Evolutionary conservation across 495 filamentous ascomycete genomes (phyloP).

Genomic region (Pyrenula aspistea): DNA sequence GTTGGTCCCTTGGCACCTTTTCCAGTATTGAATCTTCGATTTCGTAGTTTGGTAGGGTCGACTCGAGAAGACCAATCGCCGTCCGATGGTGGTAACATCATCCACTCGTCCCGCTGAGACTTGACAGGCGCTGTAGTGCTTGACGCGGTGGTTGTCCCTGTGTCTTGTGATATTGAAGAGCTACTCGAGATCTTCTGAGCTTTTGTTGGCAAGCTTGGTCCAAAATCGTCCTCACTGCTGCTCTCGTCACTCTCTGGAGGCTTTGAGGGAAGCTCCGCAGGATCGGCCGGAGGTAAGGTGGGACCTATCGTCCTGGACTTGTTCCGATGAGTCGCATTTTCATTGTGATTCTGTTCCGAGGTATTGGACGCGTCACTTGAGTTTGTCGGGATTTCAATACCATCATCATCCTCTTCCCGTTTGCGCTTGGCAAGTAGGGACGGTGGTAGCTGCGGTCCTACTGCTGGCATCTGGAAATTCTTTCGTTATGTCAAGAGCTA

Average conservation of each 20-base stretch:
- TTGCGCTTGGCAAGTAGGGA: not conserved
- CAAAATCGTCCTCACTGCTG: slow-evolving; percentile 51
- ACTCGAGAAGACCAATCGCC: slow-evolving; percentile 51
- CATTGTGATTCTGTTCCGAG: not conserved
- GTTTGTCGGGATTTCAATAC: not conserved
- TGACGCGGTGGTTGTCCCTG: slow-evolving; percentile 14
- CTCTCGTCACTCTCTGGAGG: slow-evolving; percentile 24
- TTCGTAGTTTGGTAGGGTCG: slow-evolving; percentile 74
- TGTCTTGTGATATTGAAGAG: slow-evolving; percentile 5
- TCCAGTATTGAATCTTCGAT: slow-evolving; percentile 74
- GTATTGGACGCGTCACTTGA: not conserved
- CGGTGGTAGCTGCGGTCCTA: not conserved
- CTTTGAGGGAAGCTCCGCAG: not conserved
- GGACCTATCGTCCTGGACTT: not conserved
- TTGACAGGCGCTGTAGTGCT: slow-evolving; percentile 24
- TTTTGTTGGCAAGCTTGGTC: slow-evolving; percentile 63
- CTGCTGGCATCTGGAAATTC: not conserved
- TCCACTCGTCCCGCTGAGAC: slow-evolving; percentile 76
- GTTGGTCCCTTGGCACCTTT: slow-evolving; percentile 40
- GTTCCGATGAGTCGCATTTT: not conserved
- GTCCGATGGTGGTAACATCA: slow-evolving; percentile 70
- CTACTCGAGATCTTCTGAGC: slow-evolving; percentile 9
- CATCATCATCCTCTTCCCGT: not conserved
- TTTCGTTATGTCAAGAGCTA: too few relatives aligned
- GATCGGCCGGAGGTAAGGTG: not conserved